Conservation (phyloP, 495 filamentous ascomycete genomes). For the Hypoxylon trugodes region DNA sequence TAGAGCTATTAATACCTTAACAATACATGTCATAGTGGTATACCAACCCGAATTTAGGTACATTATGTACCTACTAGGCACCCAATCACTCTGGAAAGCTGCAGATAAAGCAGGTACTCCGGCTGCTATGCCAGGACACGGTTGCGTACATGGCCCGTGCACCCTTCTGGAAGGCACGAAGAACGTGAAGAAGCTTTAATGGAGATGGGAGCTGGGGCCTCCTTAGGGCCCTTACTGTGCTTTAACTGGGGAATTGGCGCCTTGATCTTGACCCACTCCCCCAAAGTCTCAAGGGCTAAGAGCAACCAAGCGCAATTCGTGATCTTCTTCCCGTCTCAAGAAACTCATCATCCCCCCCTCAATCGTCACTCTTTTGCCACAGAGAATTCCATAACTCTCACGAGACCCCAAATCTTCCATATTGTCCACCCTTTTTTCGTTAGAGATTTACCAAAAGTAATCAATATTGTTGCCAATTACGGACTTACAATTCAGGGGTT, state of each 20-base stretch:
- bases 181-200: slow-evolving; percentile 41
- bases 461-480: slow-evolving; percentile 5
- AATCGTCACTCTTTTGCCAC: slow-evolving; percentile 43
- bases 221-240: slow-evolving; percentile 9
- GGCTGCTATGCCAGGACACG: slow-evolving; percentile 27
- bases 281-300: slow-evolving; percentile 32
- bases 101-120: slow-evolving; percentile 35
- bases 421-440: neutral
- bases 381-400: slow-evolving; percentile 5
- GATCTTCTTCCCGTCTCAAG: slow-evolving; percentile 22
- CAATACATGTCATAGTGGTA: no score
- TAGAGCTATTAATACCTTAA: no score
- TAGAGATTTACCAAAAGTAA: slow-evolving; percentile 12
- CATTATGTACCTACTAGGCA: neutral
- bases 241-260: slow-evolving; percentile 31
- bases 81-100: slow-evolving; percentile 22
- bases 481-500: neutral
- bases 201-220: slow-evolving; percentile 33
- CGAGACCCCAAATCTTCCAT: neutral
- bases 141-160: slow-evolving; percentile 38
- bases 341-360: slow-evolving; percentile 17
- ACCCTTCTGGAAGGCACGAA: slow-evolving; percentile 45
- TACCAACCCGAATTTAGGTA: neutral
- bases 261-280: slow-evolving; percentile 36
- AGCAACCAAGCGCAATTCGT: slow-evolving; percentile 26